Evolutionary conservation across 495 filamentous ascomycete species (phyloP).

Genomic region (Amniculicola lignicola): DNA sequence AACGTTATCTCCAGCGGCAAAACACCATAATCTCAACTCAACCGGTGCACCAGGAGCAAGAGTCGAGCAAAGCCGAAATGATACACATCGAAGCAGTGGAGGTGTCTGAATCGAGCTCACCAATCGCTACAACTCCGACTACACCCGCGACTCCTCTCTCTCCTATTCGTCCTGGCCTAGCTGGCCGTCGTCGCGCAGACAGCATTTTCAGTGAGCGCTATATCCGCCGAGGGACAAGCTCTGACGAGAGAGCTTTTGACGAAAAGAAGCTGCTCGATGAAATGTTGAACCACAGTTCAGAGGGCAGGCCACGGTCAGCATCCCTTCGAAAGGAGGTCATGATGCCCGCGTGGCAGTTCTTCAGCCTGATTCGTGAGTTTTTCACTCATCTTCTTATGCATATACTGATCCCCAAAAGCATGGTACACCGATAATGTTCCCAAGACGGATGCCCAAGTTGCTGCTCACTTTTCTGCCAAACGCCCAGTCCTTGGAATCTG

Average conservation of each 20-base stretch:
- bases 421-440: conserved; percentile 71
- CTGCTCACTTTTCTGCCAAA: conserved; percentile 66
- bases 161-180: conserved; percentile 26
- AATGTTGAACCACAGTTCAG: conserved; percentile 22
- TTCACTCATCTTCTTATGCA: background rate
- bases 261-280: conserved; percentile 37
- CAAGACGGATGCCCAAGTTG: conserved; percentile 64
- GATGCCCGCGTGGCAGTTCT: conserved; percentile 98
- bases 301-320: conserved; percentile 42
- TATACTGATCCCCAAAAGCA: conserved; percentile 49
- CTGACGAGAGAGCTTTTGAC: conserved; percentile 35
- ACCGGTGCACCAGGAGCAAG: conserved; percentile 47
- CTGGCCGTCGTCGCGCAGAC: conserved; percentile 46
- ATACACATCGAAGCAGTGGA: conserved; percentile 63
- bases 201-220: conserved; percentile 65
- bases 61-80: conserved; percentile 48
- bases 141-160: conserved; percentile 33
- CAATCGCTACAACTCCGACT: conserved; percentile 41
- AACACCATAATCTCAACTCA: conserved; percentile 53
- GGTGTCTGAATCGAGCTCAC: conserved; percentile 44
- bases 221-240: conserved; percentile 40
- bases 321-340: conserved; percentile 75
- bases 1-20: conserved; percentile 65
- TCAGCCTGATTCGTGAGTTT: conserved; percentile 74
- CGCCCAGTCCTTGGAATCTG: conserved; percentile 88